phyloP scores from a whole-genome alignment of 2,329 filamentous ascomycete genomes.

The Arachnopeziza araneosa region DNA sequence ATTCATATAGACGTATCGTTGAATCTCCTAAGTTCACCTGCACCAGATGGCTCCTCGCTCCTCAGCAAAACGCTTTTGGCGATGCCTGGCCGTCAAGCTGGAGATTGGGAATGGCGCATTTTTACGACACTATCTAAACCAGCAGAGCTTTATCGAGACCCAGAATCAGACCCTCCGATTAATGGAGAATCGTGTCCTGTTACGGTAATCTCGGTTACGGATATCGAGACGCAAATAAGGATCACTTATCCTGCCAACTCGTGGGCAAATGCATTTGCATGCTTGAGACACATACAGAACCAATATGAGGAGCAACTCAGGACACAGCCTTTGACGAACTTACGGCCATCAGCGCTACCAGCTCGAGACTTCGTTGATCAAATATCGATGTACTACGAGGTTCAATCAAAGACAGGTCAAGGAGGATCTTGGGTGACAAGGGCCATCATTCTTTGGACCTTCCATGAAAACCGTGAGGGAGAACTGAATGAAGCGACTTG shows the following conservation, averaged over 20 bases:
- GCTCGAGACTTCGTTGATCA: slow-evolving; percentile 53
- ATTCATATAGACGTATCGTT: slow-evolving; percentile 59
- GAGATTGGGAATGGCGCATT: slow-evolving; percentile 55
- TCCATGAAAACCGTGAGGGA: slow-evolving; percentile 45
- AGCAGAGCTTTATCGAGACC: slow-evolving; percentile 18
- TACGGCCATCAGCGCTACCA: slow-evolving; percentile 14
- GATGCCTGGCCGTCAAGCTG: slow-evolving; percentile 47
- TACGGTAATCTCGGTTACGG: slow-evolving; percentile 12
- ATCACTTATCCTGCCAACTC: slow-evolving; percentile 26
- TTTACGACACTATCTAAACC: slow-evolving; percentile 54
- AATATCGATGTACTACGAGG: slow-evolving; percentile 63
- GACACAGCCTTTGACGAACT: background rate
- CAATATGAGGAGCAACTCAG: slow-evolving; percentile 13
- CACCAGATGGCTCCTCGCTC: slow-evolving; percentile 54
- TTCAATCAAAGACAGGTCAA: slow-evolving; percentile 50
- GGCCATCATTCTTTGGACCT: slow-evolving; percentile 58
- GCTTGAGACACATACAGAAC: slow-evolving; percentile 20
- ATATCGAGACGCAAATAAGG: slow-evolving; percentile 23
- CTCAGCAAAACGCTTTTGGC: slow-evolving; percentile 54
- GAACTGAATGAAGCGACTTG: slow-evolving; percentile 51
- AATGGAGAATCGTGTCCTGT: slow-evolving; percentile 11
- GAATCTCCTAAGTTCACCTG: slow-evolving; percentile 50
- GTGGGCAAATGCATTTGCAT: slow-evolving; percentile 28
- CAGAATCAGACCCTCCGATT: slow-evolving; percentile 32
- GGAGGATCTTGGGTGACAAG: slow-evolving; percentile 48